These are phyloP conservation scores for Verticillium zaregamsianum DNA, from an alignment of 2,329 filamentous ascomycete species.

Conservation along the genomic window DNA sequence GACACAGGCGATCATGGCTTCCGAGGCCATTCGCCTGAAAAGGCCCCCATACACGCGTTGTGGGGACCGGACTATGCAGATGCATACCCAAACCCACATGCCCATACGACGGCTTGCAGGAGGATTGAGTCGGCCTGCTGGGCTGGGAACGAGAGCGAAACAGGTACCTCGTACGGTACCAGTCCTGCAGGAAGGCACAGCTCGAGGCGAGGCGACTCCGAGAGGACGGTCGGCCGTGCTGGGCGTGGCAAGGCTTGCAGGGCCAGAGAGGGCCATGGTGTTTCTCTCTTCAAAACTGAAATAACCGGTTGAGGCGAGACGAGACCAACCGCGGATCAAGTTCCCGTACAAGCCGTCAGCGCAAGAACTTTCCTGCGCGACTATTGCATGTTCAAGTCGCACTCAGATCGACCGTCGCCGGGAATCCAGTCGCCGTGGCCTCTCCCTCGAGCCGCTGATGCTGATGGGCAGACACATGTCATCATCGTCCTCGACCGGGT, in stretches of 20 bases:
- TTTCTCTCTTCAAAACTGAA: neutral
- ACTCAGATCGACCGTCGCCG: neutral
- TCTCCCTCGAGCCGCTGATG: neutral
- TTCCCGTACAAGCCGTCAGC: neutral
- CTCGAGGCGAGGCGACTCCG: neutral
- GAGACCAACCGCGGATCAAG: neutral
- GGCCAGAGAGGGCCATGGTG: neutral
- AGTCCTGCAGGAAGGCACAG: no score
- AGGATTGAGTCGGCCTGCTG: no score
- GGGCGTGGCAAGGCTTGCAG: neutral
- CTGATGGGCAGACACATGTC: neutral
- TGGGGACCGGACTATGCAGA: constrained; percentile 5
- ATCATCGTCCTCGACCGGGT: neutral
- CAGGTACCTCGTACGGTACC: no score
- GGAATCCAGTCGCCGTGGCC: neutral
- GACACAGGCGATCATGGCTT: neutral
- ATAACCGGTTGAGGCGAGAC: neutral
- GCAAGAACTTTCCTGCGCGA: neutral
- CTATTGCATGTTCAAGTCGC: neutral
- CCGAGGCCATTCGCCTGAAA: neutral
- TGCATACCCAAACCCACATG: neutral
- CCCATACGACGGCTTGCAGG: neutral
- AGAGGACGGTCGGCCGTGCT: neutral
- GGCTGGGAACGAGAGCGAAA: no score
- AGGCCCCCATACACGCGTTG: neutral